Conservation (phyloP, 2,329 filamentous ascomycete genomes). For the Hypoxylon sp. region DNA sequence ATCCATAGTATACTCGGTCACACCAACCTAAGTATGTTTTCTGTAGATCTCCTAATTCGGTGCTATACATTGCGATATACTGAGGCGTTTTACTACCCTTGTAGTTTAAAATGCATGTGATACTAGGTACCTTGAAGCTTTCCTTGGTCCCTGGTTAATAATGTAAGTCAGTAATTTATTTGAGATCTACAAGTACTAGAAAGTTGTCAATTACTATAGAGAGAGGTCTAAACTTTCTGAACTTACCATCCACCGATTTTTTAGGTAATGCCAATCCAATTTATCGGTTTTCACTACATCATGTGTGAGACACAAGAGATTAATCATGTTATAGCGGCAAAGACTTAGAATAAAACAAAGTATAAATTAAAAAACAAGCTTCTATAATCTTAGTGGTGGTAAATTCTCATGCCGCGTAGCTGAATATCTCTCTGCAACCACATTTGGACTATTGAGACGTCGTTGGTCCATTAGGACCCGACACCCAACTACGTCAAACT, state of each 20-base stretch:
- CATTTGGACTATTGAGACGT: not conserved
- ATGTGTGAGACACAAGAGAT: not conserved
- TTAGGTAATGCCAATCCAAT: slow-evolving; percentile 2
- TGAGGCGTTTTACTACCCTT: not conserved
- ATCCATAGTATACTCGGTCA: not conserved
- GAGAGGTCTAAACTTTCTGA: not conserved
- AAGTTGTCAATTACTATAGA: not conserved
- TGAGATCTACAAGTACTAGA: not conserved
- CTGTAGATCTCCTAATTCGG: slow-evolving; percentile 8
- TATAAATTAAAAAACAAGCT: not conserved
- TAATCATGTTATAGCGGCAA: not conserved
- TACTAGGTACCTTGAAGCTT: not conserved
- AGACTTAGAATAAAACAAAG: not conserved
- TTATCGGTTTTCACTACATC: not conserved
- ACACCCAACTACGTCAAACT: slow-evolving; percentile 20
- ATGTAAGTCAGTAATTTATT: not conserved
- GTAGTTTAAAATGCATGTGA: not conserved
- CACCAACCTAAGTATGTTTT: not conserved
- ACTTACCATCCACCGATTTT: not conserved
- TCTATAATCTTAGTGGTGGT: not conserved
- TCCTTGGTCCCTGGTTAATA: not conserved
- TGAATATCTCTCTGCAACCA: not conserved
- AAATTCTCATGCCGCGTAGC: not conserved
- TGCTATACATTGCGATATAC: not conserved
- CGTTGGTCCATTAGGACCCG: slow-evolving; percentile 6